Percentiles rank a stretch among this genome's conserved stretches.
Conservation (phyloP, 1,284 basidiomycete genomes). For the Tylopilus sp. region DNA sequence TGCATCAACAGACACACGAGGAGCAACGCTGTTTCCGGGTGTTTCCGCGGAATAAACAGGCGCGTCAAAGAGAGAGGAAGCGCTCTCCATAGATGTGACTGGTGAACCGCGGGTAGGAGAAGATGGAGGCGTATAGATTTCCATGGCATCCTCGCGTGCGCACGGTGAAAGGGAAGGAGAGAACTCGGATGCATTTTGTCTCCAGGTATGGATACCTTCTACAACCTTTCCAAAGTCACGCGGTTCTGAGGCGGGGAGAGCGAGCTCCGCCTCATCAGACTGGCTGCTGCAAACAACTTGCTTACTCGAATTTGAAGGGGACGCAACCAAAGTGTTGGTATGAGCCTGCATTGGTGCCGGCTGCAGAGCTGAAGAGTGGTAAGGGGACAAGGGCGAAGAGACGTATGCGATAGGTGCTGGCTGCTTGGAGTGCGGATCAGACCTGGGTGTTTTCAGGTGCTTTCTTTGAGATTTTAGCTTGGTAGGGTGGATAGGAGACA, state of each 20-base stretch:
- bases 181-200: slow-evolving; percentile 27
- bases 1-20: slow-evolving; percentile 14
- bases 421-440: slow-evolving; percentile 2
- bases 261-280: slow-evolving; percentile 59
- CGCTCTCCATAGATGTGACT: neutral
- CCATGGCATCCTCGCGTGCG: slow-evolving; percentile 19
- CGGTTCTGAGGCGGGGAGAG: slow-evolving; percentile 27
- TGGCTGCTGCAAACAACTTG: slow-evolving; percentile 59
- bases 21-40: neutral
- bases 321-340: slow-evolving; percentile 3
- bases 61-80: slow-evolving; percentile 2
- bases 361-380: slow-evolving; percentile 5
- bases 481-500: slow-evolving; percentile 1
- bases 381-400: slow-evolving; percentile 8
- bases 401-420: slow-evolving; percentile 10
- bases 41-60: neutral
- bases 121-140: slow-evolving; percentile 23
- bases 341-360: neutral
- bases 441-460: slow-evolving; percentile 9
- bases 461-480: slow-evolving; percentile 18
- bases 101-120: slow-evolving; percentile 8
- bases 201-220: slow-evolving; percentile 43
- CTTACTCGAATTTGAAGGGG: slow-evolving; percentile 28
- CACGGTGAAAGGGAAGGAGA: slow-evolving; percentile 4
- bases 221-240: slow-evolving; percentile 33